Evolutionary conservation across 2,329 filamentous ascomycete genomes (phyloP), one percentile per base, ranked within the genome.

Genomic region (Plectosphaerella cucumerina): DNA sequence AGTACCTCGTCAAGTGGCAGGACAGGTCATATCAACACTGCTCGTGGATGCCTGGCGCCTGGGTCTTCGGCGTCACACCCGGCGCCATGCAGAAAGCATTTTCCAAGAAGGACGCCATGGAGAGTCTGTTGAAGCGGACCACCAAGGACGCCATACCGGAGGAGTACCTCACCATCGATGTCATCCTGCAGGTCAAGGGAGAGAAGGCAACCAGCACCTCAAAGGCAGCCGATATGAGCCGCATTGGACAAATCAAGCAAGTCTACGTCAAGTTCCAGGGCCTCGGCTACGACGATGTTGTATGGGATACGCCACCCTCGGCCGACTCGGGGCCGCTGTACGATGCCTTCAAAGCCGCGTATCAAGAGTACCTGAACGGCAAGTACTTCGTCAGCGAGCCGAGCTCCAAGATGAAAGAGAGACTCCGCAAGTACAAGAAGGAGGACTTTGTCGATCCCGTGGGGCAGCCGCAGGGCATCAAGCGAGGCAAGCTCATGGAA

Each of bases 1-100:
- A 97, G 59, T 99, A 97, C 62, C 79, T 99, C 3, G 72, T 99
- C 59, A 96, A 94, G 64, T 97, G 92, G 90, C 84, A 87, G 43
- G 75, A 77, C 0, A 77, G 82, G 50, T 96, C 93, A 0, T 95
- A 97, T 62, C 87, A 85, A 56, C 86, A 89, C 57, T 90, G 89
- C 49, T 77, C 76, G 6, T 99, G 95, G 94, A 88, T 90, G 78
- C 84, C 90, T 10, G 94, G 93, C 12, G 78, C 87, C 15, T 99
- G 94, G 94, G 80, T 96, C 1, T 93, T 82, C 75, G 90, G 91
- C 6, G 76, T 87, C 10, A 80, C 82, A 15, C 71, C 78, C 12
- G 60, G 69, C 3, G 52, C 66, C 0, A 95, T 89, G 84, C 84
- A 90, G 15, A 82, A 77, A 10, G 77, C 90, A 0, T 99, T 97